phyloP scores from a whole-genome alignment of 2,329 filamentous ascomycete species.

The Hymenoscyphus fructigenus region DNA sequence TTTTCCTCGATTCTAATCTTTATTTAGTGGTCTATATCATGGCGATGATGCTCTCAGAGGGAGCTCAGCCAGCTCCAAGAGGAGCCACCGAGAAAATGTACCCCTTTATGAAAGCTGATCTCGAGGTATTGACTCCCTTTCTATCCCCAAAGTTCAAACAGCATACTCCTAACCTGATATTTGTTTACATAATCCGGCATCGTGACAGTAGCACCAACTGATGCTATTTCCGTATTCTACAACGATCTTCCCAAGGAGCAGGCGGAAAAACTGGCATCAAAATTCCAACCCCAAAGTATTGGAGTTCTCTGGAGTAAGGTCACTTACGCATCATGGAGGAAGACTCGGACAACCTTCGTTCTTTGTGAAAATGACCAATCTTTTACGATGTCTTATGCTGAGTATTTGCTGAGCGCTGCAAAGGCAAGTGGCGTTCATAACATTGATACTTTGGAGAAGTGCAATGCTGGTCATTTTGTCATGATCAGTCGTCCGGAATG shows the following conservation, averaged over 20 bases:
- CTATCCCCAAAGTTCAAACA: too few relatives aligned
- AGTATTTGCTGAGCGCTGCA: not conserved
- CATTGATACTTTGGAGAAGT: conserved; percentile 7
- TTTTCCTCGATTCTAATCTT: too few relatives aligned
- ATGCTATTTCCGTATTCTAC: conserved; percentile 41
- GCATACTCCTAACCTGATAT: too few relatives aligned
- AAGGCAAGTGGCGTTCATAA: conserved; percentile 1
- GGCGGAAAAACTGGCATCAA: conserved; percentile 38
- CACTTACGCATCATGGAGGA: conserved; percentile 13
- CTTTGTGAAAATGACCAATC: conserved; percentile 7
- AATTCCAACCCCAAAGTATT: conserved; percentile 39
- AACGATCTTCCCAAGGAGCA: conserved; percentile 41
- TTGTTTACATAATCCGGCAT: not conserved
- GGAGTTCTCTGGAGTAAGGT: conserved; percentile 23
- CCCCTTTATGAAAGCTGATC: conserved; percentile 8
- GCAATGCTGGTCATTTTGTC: conserved; percentile 6
- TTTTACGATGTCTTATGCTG: conserved; percentile 3
- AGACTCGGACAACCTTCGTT: conserved; percentile 2
- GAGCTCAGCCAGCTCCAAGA: conserved; percentile 1
- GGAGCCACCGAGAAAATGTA: conserved; percentile 8
- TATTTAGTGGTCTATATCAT: conserved; percentile 10
- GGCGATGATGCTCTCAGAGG: conserved; percentile 5
- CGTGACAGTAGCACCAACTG: not conserved
- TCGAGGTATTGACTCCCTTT: not conserved
- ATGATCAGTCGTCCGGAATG: conserved; percentile 7